Base-by-base conservation (phyloP, 495 filamentous ascomycete species). In the Jackrogersella minutella region DNA sequence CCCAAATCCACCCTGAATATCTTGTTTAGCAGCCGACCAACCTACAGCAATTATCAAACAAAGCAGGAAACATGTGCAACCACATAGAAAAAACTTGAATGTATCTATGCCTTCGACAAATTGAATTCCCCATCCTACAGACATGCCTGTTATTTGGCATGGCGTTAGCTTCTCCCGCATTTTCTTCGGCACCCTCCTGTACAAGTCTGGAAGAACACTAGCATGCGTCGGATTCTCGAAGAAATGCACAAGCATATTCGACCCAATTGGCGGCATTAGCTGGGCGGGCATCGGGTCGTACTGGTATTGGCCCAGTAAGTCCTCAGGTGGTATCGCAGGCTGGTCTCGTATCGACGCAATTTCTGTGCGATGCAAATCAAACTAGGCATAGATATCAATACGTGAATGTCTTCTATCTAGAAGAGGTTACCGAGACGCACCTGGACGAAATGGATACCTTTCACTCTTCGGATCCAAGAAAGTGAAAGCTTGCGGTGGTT, bases 171-270 rank as follows among this genome's bases (percentile, higher is more conserved):
- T 66, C 1, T 33, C 16, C 8, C 33, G 47, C 9, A 66, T 7
- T 21, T 66, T 66, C 34, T 66, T 66, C 0, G 63, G 56, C 36
- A 66, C 50, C 13, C 63, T 54, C 5, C n/a, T 49, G 22, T 60
- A 66, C 36, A 66, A 37, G 21, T 49, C 49, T 21, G 49, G 63
- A 1, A 60, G 33, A 3, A 34, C 40, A 21, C 43, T 34, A 6
- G 56, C 60, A 10, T 66, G 33, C 3, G 40, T 41, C 1, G 63
- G 55, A n/a, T 66, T 37, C 5, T 54, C 31, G 50, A 62, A 31
- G 47, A 59, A 54, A 34, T 56, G 63, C 11, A 34, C 43, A 0
- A 60, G 63, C 56, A 60, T 55, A 13, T 66, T 60, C 5, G 50
- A 22, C 0, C 56, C 63, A 28, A 60, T 44, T 1, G 50, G 63